A percentile compares a stretch with the other conserved stretches of the same genome.
These are phyloP conservation scores for Polytrichum commune DNA, from an alignment of 225 moss, liverwort and hornwort species.

Conservation along the genomic window DNA sequence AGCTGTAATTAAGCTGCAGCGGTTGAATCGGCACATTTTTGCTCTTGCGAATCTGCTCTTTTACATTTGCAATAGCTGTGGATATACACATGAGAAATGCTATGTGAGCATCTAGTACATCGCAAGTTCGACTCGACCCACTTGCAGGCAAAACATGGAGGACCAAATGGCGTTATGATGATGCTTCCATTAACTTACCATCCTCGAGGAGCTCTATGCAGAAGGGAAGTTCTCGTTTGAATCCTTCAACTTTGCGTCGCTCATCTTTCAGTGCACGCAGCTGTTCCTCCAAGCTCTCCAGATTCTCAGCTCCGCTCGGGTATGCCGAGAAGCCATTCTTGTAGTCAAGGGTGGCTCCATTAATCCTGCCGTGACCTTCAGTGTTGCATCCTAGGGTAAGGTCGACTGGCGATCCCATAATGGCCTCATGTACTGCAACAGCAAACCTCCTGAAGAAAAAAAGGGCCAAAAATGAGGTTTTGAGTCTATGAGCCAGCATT, in stretches of 20 bases:
- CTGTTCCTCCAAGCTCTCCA: slow-evolving; percentile 51
- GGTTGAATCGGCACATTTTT: slow-evolving; percentile 23
- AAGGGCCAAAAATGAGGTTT: no score
- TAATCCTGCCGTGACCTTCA: slow-evolving; percentile 25
- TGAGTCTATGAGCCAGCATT: no score
- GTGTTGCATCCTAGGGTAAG: slow-evolving; percentile 57
- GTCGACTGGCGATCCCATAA: slow-evolving; percentile 79
- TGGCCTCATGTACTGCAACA: slow-evolving; percentile 26
- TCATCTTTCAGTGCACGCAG: slow-evolving; percentile 72
- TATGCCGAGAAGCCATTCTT: slow-evolving; percentile 11
- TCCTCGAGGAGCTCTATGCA: slow-evolving; percentile 93
- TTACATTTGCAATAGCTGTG: slow-evolving; percentile 67
- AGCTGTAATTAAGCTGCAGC: slow-evolving; percentile 14
- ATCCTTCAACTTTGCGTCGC: slow-evolving; percentile 90
- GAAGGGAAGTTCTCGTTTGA: slow-evolving; percentile 91
- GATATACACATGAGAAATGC: neutral
- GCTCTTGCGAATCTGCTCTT: slow-evolving; percentile 47
- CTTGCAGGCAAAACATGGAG: no score
- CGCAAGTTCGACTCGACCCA: no score
- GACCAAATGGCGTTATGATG: neutral
- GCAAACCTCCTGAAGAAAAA: slow-evolving; percentile 9
- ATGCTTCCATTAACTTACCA: slow-evolving; percentile 31
- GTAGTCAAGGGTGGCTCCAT: slow-evolving; percentile 10
- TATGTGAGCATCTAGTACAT: neutral
- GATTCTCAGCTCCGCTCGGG: slow-evolving; percentile 12